Evolutionary conservation across 352 stramenopile species (phyloP), one percentile per base, ranked within the genome.

Genomic region (Phytopythium montanum): DNA sequence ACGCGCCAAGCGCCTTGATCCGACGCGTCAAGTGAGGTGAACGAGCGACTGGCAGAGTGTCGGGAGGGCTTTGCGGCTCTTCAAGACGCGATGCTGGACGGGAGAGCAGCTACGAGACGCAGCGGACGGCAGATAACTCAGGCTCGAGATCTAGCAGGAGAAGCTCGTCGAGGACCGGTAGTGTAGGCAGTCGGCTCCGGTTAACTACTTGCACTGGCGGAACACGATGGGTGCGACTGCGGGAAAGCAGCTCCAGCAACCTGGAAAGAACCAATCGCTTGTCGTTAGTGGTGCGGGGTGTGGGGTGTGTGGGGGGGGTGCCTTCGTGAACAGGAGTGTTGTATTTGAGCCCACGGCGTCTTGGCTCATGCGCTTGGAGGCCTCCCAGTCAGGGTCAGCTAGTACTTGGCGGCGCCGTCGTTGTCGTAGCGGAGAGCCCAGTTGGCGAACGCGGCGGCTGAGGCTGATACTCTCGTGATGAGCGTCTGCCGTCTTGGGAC

Each of bases 401-500:
- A 54, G 2, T 54, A 36, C 28, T 54, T 39, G 48, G 28, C 48
- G 31, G 48, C 19, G 28, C 48, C 9, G 34, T 58, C 23, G 33
- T 46, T 72, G 45, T 76, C 68, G 42, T 73, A 76, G 33, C 72
- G 66, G 34, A 76, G 63, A 7, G 63, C 64, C 70, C 70, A 78
- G 7, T 56, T 61, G 5, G 70, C 59, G 14, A 78, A 73, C 2
- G 67, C 63, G 1, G 65, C 61, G 10, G 69, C 69, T 16, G 69
- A 71, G 25, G 66, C 38, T 6, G 69, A 76, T n/a, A 76, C 46
- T 33, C 66, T 59, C 44, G 61, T 59, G 36, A 71, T 56, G 10
- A 76, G 49, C 9, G 61, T 73, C 46, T 70, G 59, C 3, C 58
- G 65, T 14, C 62, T 48, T 21, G 74, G 60, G 1, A 64, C 72